Percentiles rank a stretch among this genome's conserved stretches.
Conservation (phyloP, 2,329 filamentous ascomycete genomes). For the Colletotrichum incanum region DNA sequence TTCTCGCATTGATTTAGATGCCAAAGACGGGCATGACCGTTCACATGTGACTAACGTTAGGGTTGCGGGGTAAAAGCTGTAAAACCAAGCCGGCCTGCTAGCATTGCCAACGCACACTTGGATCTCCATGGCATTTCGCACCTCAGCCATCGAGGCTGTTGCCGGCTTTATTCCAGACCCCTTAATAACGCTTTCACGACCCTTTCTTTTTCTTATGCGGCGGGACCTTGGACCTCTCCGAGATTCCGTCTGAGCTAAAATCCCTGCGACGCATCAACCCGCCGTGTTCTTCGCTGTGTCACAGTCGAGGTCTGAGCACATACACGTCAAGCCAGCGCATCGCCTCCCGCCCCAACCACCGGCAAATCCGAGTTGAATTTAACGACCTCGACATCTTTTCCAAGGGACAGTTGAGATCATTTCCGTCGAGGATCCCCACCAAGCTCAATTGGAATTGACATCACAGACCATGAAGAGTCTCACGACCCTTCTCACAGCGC, state of each 20-base stretch:
- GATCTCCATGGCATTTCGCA: slow-evolving; percentile 1
- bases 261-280: slow-evolving; percentile 9
- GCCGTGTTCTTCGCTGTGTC: slow-evolving; percentile 14
- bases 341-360: not conserved
- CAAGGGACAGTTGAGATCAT: not conserved
- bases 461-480: slow-evolving; percentile 22
- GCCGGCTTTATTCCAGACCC: not conserved
- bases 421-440: not conserved
- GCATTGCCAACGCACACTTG: not conserved
- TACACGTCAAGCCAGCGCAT: not conserved
- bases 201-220: slow-evolving; percentile 4
- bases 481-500: not conserved
- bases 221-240: slow-evolving; percentile 6
- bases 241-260: slow-evolving; percentile 14
- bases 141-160: not conserved
- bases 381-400: not conserved
- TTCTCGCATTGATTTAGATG: not conserved
- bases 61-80: not conserved
- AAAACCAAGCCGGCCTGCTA: not conserved
- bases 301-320: slow-evolving; percentile 14
- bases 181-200: not conserved
- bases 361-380: not conserved
- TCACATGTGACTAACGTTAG: slow-evolving; percentile 1
- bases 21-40: not conserved
- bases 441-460: not conserved